Evolutionary conservation across 2,329 filamentous ascomycete species (phyloP).

Genomic region (Aspergillus novoparasiticus): DNA sequence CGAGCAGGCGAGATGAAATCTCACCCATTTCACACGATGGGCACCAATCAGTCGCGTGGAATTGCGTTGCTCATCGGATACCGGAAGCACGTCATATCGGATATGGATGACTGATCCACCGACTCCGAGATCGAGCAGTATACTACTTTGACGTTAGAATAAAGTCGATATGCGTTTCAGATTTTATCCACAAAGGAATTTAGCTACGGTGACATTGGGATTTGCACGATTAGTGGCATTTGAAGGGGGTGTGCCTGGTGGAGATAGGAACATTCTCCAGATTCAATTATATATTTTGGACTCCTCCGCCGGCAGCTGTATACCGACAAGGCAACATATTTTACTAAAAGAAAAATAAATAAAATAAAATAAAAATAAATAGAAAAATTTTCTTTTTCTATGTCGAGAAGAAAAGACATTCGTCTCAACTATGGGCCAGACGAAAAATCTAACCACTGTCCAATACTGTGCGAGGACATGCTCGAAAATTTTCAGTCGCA

Average conservation of each 20-base stretch:
- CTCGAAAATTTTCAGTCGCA: background rate
- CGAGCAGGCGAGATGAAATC: background rate
- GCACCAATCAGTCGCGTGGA: background rate
- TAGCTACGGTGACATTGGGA: background rate
- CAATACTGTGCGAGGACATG: background rate
- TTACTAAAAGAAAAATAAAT: too few relatives aligned
- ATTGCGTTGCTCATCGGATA: background rate
- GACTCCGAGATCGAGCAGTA: background rate
- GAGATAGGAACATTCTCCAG: background rate
- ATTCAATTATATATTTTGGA: background rate
- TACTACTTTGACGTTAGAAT: background rate
- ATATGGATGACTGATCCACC: background rate
- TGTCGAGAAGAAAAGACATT: too few relatives aligned
- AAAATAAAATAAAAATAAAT: background rate
- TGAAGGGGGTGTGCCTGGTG: background rate
- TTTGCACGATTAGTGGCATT: background rate
- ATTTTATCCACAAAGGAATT: background rate
- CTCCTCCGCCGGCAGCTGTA: background rate
- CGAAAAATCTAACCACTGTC: background rate
- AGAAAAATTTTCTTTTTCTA: too few relatives aligned
- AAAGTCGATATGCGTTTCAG: background rate
- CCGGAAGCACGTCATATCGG: conserved; percentile 4
- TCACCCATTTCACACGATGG: background rate
- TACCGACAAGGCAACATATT: too few relatives aligned
- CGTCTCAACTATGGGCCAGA: background rate